These are phyloP conservation scores for Penicillium cataractarum DNA, from an alignment of 495 filamentous ascomycete genomes.

Conservation along the genomic window DNA sequence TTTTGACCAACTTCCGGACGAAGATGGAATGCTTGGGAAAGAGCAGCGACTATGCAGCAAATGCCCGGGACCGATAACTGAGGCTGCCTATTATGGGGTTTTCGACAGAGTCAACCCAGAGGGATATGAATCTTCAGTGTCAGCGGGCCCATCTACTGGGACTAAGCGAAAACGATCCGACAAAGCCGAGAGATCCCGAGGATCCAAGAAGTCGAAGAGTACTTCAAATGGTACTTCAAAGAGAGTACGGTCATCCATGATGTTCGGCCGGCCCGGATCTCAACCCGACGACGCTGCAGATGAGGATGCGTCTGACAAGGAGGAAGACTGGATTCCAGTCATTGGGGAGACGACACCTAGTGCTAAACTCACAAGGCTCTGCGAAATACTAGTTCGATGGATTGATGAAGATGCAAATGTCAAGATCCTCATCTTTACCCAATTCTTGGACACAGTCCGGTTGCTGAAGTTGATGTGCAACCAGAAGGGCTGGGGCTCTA, in stretches of 20 bases:
- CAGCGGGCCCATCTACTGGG: neutral
- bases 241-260: neutral
- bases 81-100: constrained; percentile 8
- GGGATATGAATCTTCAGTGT: neutral
- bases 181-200: constrained; percentile 2
- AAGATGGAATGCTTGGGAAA: constrained; percentile 22
- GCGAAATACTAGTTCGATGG: constrained; percentile 38
- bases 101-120: neutral
- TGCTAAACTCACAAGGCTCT: constrained; percentile 34
- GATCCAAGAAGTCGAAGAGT: neutral
- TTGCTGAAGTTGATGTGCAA: constrained; percentile 35
- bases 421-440: constrained; percentile 48
- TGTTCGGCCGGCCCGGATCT: neutral
- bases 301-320: constrained; percentile 12
- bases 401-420: constrained; percentile 32
- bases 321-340: constrained; percentile 34
- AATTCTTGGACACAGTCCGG: constrained; percentile 38
- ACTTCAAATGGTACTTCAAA: neutral
- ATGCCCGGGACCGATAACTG: constrained; percentile 23
- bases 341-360: constrained; percentile 26
- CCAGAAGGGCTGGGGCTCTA: constrained; percentile 28
- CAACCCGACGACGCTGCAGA: constrained; percentile 3
- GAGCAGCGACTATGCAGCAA: constrained; percentile 24
- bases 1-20: constrained; percentile 30
- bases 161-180: constrained; percentile 8